Evolutionary conservation across 805 yeast genomes (phyloP), one percentile per base, ranked within the genome.

Genomic region (Lachancea quebecensis): DNA sequence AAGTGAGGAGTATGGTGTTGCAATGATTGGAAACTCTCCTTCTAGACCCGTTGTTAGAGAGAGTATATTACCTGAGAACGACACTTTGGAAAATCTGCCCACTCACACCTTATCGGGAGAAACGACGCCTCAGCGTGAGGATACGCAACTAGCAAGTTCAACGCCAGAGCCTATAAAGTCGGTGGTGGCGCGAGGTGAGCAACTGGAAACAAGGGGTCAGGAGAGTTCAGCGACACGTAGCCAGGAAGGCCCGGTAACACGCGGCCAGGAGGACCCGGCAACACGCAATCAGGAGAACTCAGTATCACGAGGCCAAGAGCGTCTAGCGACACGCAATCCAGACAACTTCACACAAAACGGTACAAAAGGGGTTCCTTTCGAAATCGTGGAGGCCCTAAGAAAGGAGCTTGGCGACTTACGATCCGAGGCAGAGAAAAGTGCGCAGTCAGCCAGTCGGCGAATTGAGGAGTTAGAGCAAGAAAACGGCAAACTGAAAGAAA

Each of bases 381-480:
- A 50, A 39, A 37, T 69, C 10, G 55, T 69, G 16, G 55, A 58
- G 17, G 51, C 57, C 4, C 38, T 70, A 31, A 66, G 70, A 12
- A 44, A 47, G 16, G 73, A 70, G 42, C 49, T 71, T 34, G 59
- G 61, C 15, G 57, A 60, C 10, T 55, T 77, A 43, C 74, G 70
- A 49, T 16, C 51, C 2, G 71, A 71, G 36, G 73, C 78, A 50
- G 71, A 70, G 46, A 62, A 63, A 4, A 81, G 79, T 50, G 81
- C 83, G 50, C 70, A 67, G 41, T 65, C 69, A 41, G 90, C 89
- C 0, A 75, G 79, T 51, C 71, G 71, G 15, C 74, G 73, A 46
- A 79, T 83, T 17, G 62, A 61, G 17, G 54, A 56, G 16, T 65
- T 84, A 31, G 85, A 81, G 51, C 25, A 41, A 5, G 70, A 68